These are phyloP conservation scores for Ganoderma sinense DNA, from an alignment of 1,284 basidiomycete species.

Conservation along the genomic window DNA sequence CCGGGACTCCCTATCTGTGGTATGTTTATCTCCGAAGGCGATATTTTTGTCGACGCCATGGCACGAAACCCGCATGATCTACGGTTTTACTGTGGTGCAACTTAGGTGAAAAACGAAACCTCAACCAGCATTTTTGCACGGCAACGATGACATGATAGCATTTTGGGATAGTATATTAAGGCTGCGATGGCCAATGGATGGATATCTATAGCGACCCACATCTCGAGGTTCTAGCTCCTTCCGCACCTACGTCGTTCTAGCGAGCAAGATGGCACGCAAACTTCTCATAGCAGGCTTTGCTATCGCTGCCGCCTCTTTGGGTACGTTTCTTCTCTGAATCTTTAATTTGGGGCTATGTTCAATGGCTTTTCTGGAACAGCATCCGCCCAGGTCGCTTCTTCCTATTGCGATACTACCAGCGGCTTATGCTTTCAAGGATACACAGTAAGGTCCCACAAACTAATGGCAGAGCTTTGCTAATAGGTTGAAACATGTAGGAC, in stretches of 20 bases:
- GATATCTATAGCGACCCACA: neutral
- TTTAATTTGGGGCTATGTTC: neutral
- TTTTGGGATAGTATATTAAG: conserved; percentile 20
- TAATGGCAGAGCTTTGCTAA: neutral
- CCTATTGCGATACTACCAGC: conserved; percentile 38
- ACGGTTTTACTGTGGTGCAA: conserved; percentile 30
- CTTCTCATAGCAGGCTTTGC: conserved; percentile 12
- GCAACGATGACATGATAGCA: neutral
- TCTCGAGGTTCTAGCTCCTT: neutral
- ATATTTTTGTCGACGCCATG: conserved; percentile 14
- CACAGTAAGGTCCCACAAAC: conserved; percentile 24
- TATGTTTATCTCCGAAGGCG: neutral
- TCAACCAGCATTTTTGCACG: neutral
- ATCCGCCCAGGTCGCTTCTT: conserved; percentile 33
- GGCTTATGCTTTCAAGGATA: conserved; percentile 40
- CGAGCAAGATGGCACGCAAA: conserved; percentile 14
- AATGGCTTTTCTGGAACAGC: conserved; percentile 16
- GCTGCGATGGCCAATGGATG: neutral
- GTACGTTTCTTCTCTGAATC: conserved; percentile 14
- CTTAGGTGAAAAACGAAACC: conserved; percentile 8
- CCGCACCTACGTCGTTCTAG: neutral
- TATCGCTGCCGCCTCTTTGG: conserved; percentile 14
- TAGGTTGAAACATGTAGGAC: conserved; percentile 29
- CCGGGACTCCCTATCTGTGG: conserved; percentile 14
- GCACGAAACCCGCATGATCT: conserved; percentile 26